phyloP scores from a whole-genome alignment of 148 eudicot species.

The Arbutus unedo region DNA sequence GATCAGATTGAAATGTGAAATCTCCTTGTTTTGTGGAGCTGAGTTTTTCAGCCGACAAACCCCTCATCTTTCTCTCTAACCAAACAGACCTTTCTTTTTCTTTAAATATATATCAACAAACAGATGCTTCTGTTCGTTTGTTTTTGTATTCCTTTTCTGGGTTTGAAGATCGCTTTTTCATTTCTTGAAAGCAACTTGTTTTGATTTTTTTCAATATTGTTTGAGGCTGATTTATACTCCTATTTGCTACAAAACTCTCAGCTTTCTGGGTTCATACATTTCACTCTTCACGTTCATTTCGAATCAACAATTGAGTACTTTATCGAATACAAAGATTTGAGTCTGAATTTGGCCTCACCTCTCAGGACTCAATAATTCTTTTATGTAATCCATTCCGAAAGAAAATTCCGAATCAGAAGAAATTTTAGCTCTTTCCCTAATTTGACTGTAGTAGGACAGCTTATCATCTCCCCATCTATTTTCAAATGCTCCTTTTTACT shows the following conservation, averaged over 20 bases:
- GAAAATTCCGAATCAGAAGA: background rate
- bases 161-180: background rate
- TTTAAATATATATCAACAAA: too few species aligned
- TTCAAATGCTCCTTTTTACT: background rate
- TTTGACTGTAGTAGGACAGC: background rate
- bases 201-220: background rate
- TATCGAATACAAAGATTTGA: background rate
- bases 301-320: background rate
- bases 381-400: background rate
- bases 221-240: background rate
- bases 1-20: background rate
- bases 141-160: background rate
- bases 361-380: background rate
- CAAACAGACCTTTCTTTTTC: background rate
- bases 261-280: background rate
- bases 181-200: background rate
- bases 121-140: background rate
- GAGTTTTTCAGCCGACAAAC: background rate
- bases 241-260: background rate
- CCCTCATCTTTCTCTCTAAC: background rate
- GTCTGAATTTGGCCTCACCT: constrained; percentile 1
- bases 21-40: too few species aligned
- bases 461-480: background rate
- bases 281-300: background rate
- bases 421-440: background rate